Evolutionary conservation across 768 basidiomycete species (phyloP), one percentile per base, ranked within the genome.

Genomic region (Trametes villosa): DNA sequence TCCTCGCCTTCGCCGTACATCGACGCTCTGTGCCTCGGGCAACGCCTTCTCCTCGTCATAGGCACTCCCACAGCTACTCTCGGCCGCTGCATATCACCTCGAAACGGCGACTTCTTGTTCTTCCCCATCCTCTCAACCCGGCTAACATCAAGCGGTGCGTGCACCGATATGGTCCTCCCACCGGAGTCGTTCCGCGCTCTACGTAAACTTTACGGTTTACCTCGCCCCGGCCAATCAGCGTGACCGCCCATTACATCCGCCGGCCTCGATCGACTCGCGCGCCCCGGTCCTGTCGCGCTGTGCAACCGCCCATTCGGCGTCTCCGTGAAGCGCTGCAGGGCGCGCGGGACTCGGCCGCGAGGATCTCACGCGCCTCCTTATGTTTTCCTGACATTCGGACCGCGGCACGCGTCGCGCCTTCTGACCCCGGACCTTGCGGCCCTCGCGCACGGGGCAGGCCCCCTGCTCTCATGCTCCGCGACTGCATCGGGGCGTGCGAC

Each of bases 181-280:
- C 49, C 61, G 50, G 34, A 31, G 42, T 56, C 51, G 59, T 40
- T 33, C 52, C 52, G 52, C 38, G 8, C 17, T 44, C 47, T 53
- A 62, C 61, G 61, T 62, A 62, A 62, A 41, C 7, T 48, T 62
- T 53, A 57, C 55, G 45, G 61, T 62, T 62, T 62, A 27, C 61
- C 61, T 62, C 56, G 22, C 44, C 50, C 20, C 36, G 40, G 4
- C 61, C 61, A 62, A 62, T 62, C 47, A 56, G 24, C 48, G 42
- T 22, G 30, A 26, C 15, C 20, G 27, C 42, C 26, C 24, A 52
- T 22, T 38, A 31, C 34, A 20, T 29, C 54, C 54, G 53, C 36
- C 20, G 31, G 34, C 36, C 46, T 46, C 34, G 46, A 47, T 33
- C 27, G 26, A 18, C 4, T 15, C 24, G 46, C 45, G 55, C 34